These are phyloP conservation scores for Wallemia ichthyophaga DNA, from an alignment of 1,284 basidiomycete genomes.

Conservation along the genomic window DNA sequence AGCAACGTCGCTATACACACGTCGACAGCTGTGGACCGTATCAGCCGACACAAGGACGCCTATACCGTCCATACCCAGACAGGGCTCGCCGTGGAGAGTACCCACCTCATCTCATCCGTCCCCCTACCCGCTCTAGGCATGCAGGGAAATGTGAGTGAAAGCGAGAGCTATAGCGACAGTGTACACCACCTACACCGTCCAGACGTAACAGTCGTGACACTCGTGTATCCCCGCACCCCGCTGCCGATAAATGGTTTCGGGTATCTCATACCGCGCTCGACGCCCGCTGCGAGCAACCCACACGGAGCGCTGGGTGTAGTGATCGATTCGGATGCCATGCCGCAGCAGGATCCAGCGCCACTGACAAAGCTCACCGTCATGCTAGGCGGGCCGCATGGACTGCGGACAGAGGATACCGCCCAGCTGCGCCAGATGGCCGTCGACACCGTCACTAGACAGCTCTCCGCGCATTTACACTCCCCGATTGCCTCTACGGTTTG, in stretches of 20 bases:
- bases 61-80: not conserved
- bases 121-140: not conserved
- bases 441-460: not conserved
- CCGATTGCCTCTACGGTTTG: not conserved
- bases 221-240: not conserved
- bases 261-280: not conserved
- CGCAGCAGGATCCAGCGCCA: not conserved
- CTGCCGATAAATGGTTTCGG: not conserved
- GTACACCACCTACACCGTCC: not conserved
- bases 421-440: not conserved
- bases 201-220: not conserved
- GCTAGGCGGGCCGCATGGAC: not conserved
- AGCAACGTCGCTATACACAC: not conserved
- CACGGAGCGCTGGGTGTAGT: not conserved
- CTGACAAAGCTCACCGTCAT: not conserved
- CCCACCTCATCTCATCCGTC: not conserved
- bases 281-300: not conserved
- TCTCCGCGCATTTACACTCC: not conserved
- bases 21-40: too few relatives aligned
- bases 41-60: too few relatives aligned
- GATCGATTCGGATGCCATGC: not conserved
- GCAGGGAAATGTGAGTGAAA: too few relatives aligned
- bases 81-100: not conserved
- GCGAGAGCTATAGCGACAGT: not conserved
- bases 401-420: not conserved